These are phyloP conservation scores for Trichoderma gamsii DNA, from an alignment of 495 filamentous ascomycete species.

Conservation along the genomic window DNA sequence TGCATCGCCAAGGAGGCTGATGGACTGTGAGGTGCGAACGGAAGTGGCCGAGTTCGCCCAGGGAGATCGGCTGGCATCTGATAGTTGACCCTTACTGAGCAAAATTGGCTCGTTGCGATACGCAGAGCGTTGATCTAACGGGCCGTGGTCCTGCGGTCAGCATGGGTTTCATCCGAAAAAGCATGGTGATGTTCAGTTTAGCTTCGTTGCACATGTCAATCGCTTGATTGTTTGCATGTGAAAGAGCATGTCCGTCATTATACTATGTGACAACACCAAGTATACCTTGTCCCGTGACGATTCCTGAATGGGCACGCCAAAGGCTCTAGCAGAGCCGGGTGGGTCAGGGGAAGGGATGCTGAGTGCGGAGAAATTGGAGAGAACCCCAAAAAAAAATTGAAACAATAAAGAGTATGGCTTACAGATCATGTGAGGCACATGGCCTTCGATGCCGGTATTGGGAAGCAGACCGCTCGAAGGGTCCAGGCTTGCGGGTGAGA, in stretches of 20 bases:
- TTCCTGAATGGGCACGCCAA: constrained; percentile 4
- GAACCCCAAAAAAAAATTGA: neutral
- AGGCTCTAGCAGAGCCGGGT: neutral
- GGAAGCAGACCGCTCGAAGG: constrained; percentile 22
- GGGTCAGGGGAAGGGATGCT: constrained; percentile 10
- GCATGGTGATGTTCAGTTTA: neutral
- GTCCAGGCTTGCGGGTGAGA: constrained; percentile 26
- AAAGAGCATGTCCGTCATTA: neutral
- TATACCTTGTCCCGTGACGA: neutral
- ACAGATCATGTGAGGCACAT: constrained; percentile 59
- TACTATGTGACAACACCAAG: neutral
- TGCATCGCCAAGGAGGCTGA: constrained; percentile 29
- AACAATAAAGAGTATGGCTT: constrained; percentile 26
- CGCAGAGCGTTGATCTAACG: constrained; percentile 32
- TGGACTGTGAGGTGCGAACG: constrained; percentile 26
- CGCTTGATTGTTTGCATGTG: constrained; percentile 22
- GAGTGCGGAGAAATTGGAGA: constrained; percentile 15
- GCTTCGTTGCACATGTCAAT: constrained; percentile 2
- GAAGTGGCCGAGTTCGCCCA: constrained; percentile 26
- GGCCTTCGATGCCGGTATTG: constrained; percentile 28
- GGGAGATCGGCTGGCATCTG: neutral
- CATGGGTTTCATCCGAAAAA: neutral
- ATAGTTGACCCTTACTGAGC: constrained; percentile 21
- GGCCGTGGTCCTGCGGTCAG: constrained; percentile 22
- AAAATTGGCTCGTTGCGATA: constrained; percentile 25